Percentiles rank a stretch among this genome's conserved stretches.
phyloP scores from a whole-genome alignment of 2,329 filamentous ascomycete species.

The Pezicula carpinea region DNA sequence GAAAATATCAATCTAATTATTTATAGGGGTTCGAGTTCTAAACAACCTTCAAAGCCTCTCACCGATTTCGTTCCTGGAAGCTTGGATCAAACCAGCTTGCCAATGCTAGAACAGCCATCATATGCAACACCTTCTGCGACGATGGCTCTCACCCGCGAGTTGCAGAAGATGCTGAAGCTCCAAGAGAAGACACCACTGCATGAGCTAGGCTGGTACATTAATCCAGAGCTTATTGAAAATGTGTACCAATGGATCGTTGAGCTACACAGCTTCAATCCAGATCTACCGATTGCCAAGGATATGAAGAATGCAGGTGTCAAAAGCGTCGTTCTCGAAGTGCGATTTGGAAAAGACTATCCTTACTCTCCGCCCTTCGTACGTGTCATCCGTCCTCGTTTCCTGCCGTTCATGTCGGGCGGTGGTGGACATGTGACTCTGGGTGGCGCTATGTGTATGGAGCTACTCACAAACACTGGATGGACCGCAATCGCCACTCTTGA shows the following conservation, averaged over 20 bases:
- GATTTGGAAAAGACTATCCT: conserved; percentile 73
- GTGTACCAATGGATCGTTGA: conserved; percentile 91
- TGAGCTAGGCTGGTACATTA: conserved; percentile 79
- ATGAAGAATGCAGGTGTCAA: conserved; percentile 58
- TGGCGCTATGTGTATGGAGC: conserved; percentile 79
- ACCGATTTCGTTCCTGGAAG: conserved; percentile 65
- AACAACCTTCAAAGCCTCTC: conserved; percentile 6
- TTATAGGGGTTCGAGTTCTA: too few species aligned
- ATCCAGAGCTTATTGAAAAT: conserved; percentile 48
- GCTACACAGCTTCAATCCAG: conserved; percentile 72
- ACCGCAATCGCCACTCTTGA: conserved; percentile 69
- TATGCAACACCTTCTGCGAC: conserved; percentile 61
- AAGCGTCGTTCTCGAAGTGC: conserved; percentile 76
- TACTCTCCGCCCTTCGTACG: conserved; percentile 79
- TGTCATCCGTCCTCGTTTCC: conserved; percentile 74
- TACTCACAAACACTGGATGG: conserved; percentile 83
- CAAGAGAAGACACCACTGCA: conserved; percentile 58
- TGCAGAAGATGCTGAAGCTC: conserved; percentile 57
- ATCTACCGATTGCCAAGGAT: conserved; percentile 67
- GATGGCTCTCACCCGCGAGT: conserved; percentile 58
- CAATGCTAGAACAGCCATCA: conserved; percentile 57
- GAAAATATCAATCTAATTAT: too few species aligned
- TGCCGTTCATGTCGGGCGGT: conserved; percentile 66
- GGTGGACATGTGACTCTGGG: conserved; percentile 83
- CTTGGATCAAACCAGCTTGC: conserved; percentile 57